Base-by-base conservation (phyloP, 768 basidiomycete genomes). In the Xerocomus spinulosus region DNA sequence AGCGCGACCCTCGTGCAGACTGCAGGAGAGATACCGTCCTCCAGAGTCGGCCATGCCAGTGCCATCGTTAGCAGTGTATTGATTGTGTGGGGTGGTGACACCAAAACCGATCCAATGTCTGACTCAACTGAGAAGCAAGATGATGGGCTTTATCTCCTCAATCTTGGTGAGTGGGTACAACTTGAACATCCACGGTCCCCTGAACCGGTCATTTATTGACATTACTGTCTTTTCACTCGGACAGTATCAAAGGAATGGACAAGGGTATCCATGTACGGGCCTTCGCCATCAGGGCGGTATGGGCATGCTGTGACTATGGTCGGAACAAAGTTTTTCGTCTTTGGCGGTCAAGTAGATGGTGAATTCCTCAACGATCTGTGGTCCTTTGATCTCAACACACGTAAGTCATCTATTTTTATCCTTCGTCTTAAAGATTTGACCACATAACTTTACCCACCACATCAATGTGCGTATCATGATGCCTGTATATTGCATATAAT, bases 21-120 rank as follows among this genome's bases (percentile, higher is more conserved):
- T 0, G 80, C 77, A 12, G 96, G 96, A 5, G 91, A 94, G 58
- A 72, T 88, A 7, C 96, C 96, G 1, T 81, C 82, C 14, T 83
- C 92, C 0, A 75, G 96, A 53, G 94, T 98, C n/a, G 95, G 96
- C 0, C 96, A 99, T 71, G 92, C 93, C 3, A 87, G 88, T 66
- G 95, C 95, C 6, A 81, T 97, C 42, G 92, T 98, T 48, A 92
- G 92, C 66, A 92, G 87, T 61, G 95, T 97, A 42, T 74, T 99
- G 50, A 88, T 98, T 50, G 86, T 97, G 4, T 99, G 96, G 96
- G 96, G 96, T 26, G 96, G 95, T 21, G 96, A 99, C 64, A 97
- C 94, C 4, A 94, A 92, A 69, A 81, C 83, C 13, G 84, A 85
- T 57, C 72, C 73, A 20, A 79, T 73, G 66, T 71, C 76, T 26